A percentile compares a stretch with the other conserved stretches of the same genome.
Conservation (phyloP, 2,329 filamentous ascomycete genomes). For the Ilyonectria robusta region DNA sequence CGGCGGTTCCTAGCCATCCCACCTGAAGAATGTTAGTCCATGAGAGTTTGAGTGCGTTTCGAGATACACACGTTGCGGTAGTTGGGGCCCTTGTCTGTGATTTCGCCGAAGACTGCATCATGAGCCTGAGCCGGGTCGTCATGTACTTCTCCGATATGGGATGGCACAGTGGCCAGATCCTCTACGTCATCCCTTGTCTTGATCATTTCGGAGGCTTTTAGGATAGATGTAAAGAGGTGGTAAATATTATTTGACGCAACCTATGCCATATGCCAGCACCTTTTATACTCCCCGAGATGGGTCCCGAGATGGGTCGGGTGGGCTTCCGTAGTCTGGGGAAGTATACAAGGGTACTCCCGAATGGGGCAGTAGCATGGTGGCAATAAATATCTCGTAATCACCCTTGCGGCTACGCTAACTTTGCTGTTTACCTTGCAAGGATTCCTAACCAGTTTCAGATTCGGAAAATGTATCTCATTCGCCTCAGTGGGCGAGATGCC, state of each 20-base stretch:
- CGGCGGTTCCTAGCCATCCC: conserved; percentile 58
- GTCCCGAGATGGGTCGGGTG: no score
- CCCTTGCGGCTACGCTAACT: no score
- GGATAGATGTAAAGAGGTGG: background rate
- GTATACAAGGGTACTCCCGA: no score
- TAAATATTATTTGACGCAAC: background rate
- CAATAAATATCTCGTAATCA: no score
- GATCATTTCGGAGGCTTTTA: background rate
- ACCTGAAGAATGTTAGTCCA: conserved; percentile 44
- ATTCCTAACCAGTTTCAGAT: no score
- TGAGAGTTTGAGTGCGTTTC: background rate
- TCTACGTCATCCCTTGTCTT: background rate
- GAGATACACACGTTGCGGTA: conserved; percentile 42
- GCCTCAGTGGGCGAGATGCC: no score
- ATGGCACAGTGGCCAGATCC: background rate
- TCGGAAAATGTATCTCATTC: no score
- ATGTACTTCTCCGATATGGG: background rate
- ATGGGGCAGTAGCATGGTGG: no score
- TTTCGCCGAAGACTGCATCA: conserved; percentile 46
- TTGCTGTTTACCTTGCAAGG: no score
- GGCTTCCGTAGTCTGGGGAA: no score
- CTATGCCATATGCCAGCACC: no score
- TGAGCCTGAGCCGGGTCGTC: conserved; percentile 15
- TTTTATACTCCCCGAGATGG: no score
- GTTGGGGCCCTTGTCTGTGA: conserved; percentile 43